Percentiles rank a stretch among this genome's conserved stretches.
phyloP scores from a whole-genome alignment of 768 basidiomycete species.

The Suillus fuscotomentosus region DNA sequence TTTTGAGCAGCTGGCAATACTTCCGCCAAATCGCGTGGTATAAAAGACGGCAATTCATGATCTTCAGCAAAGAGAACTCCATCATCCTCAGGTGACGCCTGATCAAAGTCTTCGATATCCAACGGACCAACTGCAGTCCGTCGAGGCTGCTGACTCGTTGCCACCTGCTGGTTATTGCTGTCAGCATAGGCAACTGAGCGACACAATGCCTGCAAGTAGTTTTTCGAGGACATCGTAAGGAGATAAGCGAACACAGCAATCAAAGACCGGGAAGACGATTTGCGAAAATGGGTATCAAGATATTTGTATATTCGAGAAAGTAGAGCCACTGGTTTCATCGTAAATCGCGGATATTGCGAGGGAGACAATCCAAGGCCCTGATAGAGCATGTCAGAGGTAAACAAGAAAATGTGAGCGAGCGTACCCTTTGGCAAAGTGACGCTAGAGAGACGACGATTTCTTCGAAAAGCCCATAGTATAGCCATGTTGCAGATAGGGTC shows the following conservation, averaged over 20 bases:
- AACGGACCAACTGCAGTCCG: constrained; percentile 16
- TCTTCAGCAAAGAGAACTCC: constrained; percentile 37
- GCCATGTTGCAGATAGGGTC: constrained; percentile 44
- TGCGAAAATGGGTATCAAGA: constrained; percentile 52
- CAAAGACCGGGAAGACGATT: constrained; percentile 46
- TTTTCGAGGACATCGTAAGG: constrained; percentile 59
- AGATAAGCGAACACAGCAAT: constrained; percentile 64
- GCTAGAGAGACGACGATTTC: constrained; percentile 52
- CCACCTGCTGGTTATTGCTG: constrained; percentile 26
- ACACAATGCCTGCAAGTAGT: constrained; percentile 60
- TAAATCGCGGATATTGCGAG: constrained; percentile 41
- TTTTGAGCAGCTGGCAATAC: constrained; percentile 64
- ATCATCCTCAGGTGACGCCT: constrained; percentile 39
- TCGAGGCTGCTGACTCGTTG: constrained; percentile 13
- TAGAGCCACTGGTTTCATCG: constrained; percentile 46
- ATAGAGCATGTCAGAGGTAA: constrained; percentile 6
- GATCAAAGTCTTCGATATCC: constrained; percentile 35
- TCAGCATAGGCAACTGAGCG: constrained; percentile 54
- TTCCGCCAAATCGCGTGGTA: constrained; percentile 48
- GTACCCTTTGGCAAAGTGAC: constrained; percentile 58
- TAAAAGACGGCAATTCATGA: constrained; percentile 60
- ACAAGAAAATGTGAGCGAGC: constrained; percentile 16
- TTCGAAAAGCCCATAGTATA: constrained; percentile 49
- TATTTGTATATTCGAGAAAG: constrained; percentile 62
- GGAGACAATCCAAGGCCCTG: constrained; percentile 33